Base-by-base conservation (phyloP, 2,329 filamentous ascomycete species). In the Beauveria sp. region DNA sequence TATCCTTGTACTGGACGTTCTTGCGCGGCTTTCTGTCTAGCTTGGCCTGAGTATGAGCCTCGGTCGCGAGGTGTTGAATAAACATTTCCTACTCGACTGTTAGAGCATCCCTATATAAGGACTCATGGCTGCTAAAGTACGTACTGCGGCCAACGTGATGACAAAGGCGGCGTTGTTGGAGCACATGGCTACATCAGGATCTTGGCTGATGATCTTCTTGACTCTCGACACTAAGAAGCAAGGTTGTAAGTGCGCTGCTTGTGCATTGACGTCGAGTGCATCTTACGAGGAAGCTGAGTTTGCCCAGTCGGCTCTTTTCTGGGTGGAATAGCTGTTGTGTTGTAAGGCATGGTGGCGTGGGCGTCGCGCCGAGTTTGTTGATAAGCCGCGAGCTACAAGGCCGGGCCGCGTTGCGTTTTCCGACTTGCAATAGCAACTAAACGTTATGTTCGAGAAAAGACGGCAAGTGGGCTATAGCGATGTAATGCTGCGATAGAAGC, bases 151-250 rank as follows among this genome's bases (percentile, higher is more conserved):
- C 63, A 96, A 82, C 1, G 93, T 93, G 69, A 98, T 96, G 62
- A 93, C 87, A 73, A 98, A 98, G 22, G 93, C 90, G 59, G 93
- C 93, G 70, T 96, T 96, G 74, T 93, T 96, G 52, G 93, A 96
- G 74, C 91, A 96, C 71, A 90, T 85, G 65, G 80, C 81, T 64
- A 96, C 89, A 65, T 97, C 93, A 49, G 90, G 86, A 74, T 99
- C 95, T 62, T 91, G 84, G 54, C 86, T 84, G 63, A 99, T 91
- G 72, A 99, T 96, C 77, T 96, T 96, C 77, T 97, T 97, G 63
- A 99, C 91, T 69, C 95, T 86, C 20, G 95, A 90, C 61, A 98
- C 95, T 98, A 14, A 16, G 14, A 45, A 55, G 63, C 38, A 63
- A 63, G 8, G 8, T 66, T 64, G 60, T 50, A 40, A 30, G n/a